Evolutionary conservation across 1,284 basidiomycete species (phyloP).

Genomic region (Sporisorium iseilematis-ciliati): DNA sequence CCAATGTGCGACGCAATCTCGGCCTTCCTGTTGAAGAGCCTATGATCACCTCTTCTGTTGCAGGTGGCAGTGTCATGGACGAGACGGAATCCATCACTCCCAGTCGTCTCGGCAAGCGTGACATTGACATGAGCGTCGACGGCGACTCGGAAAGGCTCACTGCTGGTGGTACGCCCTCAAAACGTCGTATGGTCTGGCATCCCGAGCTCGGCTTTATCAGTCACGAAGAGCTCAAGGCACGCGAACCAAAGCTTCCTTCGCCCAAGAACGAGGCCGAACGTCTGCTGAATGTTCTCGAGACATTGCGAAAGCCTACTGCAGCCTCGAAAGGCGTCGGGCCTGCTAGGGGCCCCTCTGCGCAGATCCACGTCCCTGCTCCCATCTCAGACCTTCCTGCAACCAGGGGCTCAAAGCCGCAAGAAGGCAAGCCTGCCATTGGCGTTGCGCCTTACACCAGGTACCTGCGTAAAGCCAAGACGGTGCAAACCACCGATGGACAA

Average conservation of each 20-base stretch:
- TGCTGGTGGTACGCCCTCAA: conserved; percentile 41
- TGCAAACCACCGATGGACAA: conserved; percentile 27
- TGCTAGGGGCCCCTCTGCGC: conserved; percentile 23
- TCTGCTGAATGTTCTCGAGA: conserved; percentile 70
- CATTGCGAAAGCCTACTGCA: conserved; percentile 65
- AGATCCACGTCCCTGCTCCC: conserved; percentile 49
- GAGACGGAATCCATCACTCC: conserved; percentile 39
- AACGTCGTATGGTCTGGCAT: conserved; percentile 67
- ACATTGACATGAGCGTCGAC: conserved; percentile 53
- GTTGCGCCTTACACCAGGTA: conserved; percentile 62
- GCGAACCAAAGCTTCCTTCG: conserved; percentile 56
- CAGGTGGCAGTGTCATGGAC: conserved; percentile 37
- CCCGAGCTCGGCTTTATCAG: conserved; percentile 64
- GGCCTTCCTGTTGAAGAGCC: conserved; percentile 23
- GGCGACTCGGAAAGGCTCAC: conserved; percentile 37
- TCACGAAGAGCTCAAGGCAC: conserved; percentile 59
- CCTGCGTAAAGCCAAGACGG: conserved; percentile 44
- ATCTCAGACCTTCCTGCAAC: conserved; percentile 35
- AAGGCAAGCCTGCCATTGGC: conserved; percentile 22
- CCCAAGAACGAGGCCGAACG: conserved; percentile 71
- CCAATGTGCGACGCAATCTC: conserved; percentile 23
- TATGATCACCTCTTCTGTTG: conserved; percentile 25
- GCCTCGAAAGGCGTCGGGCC: conserved; percentile 49
- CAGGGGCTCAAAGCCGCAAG: conserved; percentile 9
- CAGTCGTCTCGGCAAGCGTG: conserved; percentile 44